Conservation (phyloP, 805 yeast species). For the Metschnikowia sp. region DNA sequence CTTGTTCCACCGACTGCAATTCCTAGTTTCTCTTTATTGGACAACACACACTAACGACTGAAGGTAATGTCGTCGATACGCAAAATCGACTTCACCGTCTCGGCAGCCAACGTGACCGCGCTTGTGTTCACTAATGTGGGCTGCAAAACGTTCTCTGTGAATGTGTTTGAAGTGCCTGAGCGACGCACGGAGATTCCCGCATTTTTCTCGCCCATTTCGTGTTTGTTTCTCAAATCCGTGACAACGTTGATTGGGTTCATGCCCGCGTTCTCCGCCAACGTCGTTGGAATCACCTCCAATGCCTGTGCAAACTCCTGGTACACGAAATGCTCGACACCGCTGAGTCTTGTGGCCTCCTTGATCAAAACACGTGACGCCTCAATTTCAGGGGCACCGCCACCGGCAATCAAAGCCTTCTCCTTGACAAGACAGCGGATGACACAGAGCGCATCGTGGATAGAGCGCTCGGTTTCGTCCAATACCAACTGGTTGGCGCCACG, state of each 20-base stretch:
- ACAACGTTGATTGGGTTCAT: slow-evolving; percentile 87
- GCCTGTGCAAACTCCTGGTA: slow-evolving; percentile 92
- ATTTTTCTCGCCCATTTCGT: slow-evolving; percentile 82
- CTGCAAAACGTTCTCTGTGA: slow-evolving; percentile 90
- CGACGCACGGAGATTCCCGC: slow-evolving; percentile 97
- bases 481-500: slow-evolving; percentile 93
- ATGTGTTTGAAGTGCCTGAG: slow-evolving; percentile 88
- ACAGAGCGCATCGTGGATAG: slow-evolving; percentile 95
- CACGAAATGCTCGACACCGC: slow-evolving; percentile 87
- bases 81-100: slow-evolving; percentile 91
- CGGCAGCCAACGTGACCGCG: slow-evolving; percentile 92
- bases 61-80: slow-evolving; percentile 97
- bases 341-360: slow-evolving; percentile 65
- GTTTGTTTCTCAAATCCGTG: slow-evolving; percentile 87
- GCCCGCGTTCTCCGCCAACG: slow-evolving; percentile 94
- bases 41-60: slow-evolving; percentile 14
- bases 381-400: slow-evolving; percentile 98
- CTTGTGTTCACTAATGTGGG: slow-evolving; percentile 94
- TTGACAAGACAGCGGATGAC: slow-evolving; percentile 86
- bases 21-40: neutral
- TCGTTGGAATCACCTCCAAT: slow-evolving; percentile 87
- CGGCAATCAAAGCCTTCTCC: slow-evolving; percentile 88
- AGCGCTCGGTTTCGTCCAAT: slow-evolving; percentile 94
- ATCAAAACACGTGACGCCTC: slow-evolving; percentile 75
- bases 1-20: no score